phyloP scores from a whole-genome alignment of 768 basidiomycete genomes.

The Termitomyces sp. region DNA sequence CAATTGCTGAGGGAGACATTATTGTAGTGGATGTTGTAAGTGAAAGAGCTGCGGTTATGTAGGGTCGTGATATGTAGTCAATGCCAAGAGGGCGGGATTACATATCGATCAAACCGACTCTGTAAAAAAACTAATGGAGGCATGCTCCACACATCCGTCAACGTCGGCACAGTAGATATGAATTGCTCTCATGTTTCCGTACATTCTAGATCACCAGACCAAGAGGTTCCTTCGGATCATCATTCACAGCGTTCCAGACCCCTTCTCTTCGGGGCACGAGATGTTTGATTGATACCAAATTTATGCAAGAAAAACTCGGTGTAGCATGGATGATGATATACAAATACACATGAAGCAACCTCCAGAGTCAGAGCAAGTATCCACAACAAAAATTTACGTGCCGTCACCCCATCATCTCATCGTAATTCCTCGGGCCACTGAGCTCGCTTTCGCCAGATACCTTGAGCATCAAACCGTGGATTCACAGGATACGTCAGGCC shows the following conservation, averaged over 20 bases:
- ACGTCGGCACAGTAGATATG: not conserved
- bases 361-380: not conserved
- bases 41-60: not conserved
- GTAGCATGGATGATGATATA: not conserved
- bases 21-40: not conserved
- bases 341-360: not conserved
- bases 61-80: conserved; percentile 9
- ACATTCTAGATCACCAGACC: not conserved
- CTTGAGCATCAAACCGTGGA: conserved; percentile 67
- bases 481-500: conserved; percentile 65
- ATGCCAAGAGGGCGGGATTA: conserved; percentile 9
- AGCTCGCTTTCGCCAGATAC: conserved; percentile 56
- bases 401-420: conserved; percentile 18
- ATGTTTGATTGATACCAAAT: not conserved
- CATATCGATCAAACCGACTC: conserved; percentile 3
- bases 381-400: not conserved
- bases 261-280: not conserved
- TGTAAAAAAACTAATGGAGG: not conserved
- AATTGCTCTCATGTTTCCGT: not conserved
- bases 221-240: not conserved
- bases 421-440: conserved; percentile 70
- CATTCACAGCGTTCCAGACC: not conserved
- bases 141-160: conserved; percentile 1
- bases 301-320: not conserved
- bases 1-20: conserved; percentile 23